phyloP scores from a whole-genome alignment of 345 rosid genomes.

The Lepidium didymum region DNA sequence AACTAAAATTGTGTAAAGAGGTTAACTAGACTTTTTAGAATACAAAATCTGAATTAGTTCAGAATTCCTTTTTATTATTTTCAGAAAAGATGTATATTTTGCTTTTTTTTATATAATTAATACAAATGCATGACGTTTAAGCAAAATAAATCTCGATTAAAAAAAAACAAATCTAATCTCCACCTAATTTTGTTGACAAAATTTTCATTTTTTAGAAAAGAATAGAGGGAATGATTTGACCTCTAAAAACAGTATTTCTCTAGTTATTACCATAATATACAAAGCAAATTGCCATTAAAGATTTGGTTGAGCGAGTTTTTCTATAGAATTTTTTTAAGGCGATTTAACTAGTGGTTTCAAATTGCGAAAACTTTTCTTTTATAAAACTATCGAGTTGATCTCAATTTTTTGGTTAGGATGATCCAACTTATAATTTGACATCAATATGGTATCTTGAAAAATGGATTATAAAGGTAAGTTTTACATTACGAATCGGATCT shows the following conservation, averaged over 20 bases:
- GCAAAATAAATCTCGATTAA: not conserved
- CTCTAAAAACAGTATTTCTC: not conserved
- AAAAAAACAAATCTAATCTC: not conserved
- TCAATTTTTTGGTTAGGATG: too few species aligned
- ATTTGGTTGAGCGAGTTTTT: too few species aligned
- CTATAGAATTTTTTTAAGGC: too few species aligned
- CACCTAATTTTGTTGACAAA: not conserved
- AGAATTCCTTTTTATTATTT: not conserved
- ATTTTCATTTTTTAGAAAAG: not conserved
- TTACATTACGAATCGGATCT: too few species aligned
- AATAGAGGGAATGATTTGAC: not conserved
- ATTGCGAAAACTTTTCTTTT: too few species aligned
- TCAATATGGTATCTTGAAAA: too few species aligned
- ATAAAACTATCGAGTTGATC: too few species aligned
- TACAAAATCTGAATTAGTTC: not conserved
- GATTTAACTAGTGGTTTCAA: too few species aligned
- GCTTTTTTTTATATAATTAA: not conserved
- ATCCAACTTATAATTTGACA: too few species aligned
- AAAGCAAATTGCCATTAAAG: too few species aligned
- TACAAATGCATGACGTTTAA: not conserved
- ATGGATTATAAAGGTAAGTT: too few species aligned
- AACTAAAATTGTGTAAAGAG: not conserved
- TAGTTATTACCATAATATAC: too few species aligned
- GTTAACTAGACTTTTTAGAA: not conserved
- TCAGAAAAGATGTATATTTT: not conserved